Conservation (phyloP, 2,329 filamentous ascomycete species). For the Bipolaris victoriae region DNA sequence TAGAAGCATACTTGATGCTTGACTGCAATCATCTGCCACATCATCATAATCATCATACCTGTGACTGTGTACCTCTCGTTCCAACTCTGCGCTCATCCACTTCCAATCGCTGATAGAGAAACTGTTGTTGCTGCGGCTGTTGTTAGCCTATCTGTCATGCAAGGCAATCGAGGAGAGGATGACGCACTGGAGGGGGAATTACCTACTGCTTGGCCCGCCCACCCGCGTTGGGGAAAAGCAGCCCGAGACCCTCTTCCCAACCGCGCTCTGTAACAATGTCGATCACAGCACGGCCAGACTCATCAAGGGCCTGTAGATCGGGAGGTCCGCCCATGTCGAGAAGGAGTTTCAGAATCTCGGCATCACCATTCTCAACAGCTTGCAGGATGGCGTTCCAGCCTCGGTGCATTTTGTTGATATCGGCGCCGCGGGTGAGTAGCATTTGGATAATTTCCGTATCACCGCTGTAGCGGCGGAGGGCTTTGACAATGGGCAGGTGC, state of each 20-base stretch:
- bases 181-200: constrained; percentile 19
- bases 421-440: constrained; percentile 67
- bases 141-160: constrained; percentile 1
- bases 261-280: constrained; percentile 46
- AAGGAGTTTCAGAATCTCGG: constrained; percentile 40
- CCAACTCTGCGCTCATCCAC: constrained; percentile 16
- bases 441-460: constrained; percentile 67
- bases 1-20: constrained; percentile 14
- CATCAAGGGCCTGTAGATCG: constrained; percentile 40
- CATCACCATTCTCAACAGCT: constrained; percentile 46
- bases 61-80: constrained; percentile 5
- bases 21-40: constrained; percentile 14
- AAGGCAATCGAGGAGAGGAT: neutral
- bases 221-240: constrained; percentile 39
- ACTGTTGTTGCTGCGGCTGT: constrained; percentile 11
- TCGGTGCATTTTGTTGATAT: constrained; percentile 64
- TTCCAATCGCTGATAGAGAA: constrained; percentile 21
- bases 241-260: constrained; percentile 45
- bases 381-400: constrained; percentile 47
- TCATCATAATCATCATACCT: constrained; percentile 11
- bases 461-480: constrained; percentile 65
- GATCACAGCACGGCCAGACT: constrained; percentile 38
- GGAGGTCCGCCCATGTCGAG: constrained; percentile 44
- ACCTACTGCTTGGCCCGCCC: constrained; percentile 35
- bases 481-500: constrained; percentile 74